Conservation (phyloP, 2,329 filamentous ascomycete species). For the Penicillium sp. region DNA sequence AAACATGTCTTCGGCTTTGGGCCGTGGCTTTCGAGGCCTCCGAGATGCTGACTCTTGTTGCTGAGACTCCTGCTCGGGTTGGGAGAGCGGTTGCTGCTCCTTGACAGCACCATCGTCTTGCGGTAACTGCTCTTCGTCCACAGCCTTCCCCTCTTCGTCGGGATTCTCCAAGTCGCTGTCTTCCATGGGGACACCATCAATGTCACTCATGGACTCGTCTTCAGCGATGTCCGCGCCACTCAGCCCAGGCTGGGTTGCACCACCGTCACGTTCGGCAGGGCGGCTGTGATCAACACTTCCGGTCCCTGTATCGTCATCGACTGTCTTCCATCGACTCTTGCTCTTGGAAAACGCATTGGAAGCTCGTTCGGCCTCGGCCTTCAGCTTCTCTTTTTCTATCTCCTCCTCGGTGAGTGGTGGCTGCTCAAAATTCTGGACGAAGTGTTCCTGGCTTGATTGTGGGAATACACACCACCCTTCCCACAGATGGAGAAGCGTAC, state of each 20-base stretch:
- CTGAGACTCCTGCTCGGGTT: conserved; percentile 22
- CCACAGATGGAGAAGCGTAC: conserved; percentile 67
- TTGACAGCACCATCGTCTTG: too few relatives aligned
- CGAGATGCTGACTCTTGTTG: conserved; percentile 31
- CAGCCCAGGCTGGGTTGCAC: conserved; percentile 29
- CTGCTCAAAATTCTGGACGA: conserved; percentile 68
- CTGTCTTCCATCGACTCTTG: conserved; percentile 48
- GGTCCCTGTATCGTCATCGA: conserved; percentile 42
- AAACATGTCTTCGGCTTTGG: conserved; percentile 84
- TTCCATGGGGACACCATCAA: conserved; percentile 48
- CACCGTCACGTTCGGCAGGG: conserved; percentile 24
- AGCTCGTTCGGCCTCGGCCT: conserved; percentile 42
- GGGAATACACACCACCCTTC: conserved; percentile 66
- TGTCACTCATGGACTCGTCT: conserved; percentile 43
- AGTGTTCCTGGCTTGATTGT: conserved; percentile 67
- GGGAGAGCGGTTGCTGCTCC: conserved; percentile 14
- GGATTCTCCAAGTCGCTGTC: conserved; percentile 51
- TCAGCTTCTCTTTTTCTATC: conserved; percentile 44
- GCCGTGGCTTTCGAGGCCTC: conserved; percentile 55
- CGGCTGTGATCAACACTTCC: conserved; percentile 31
- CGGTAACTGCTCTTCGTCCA: neutral
- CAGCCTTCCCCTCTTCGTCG: conserved; percentile 38
- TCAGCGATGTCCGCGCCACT: conserved; percentile 46
- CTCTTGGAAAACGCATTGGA: conserved; percentile 37
- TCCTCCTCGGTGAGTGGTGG: conserved; percentile 58